phyloP scores from a whole-genome alignment of 1,284 basidiomycete genomes.

The Xerocomus amazonicus region DNA sequence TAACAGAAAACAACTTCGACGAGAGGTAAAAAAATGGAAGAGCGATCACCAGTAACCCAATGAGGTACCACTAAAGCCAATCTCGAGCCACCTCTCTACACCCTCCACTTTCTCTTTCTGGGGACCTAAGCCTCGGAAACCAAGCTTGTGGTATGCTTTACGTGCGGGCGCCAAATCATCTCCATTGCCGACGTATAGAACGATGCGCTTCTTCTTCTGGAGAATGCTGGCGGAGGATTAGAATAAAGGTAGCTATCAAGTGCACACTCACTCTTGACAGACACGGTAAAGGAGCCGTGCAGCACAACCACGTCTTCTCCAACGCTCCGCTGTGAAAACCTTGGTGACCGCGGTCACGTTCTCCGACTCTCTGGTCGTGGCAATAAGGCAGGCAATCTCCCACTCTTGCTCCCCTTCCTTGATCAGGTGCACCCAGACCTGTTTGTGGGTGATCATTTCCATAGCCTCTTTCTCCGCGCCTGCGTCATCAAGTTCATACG shows the following conservation, averaged over 20 bases:
- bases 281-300: conserved; percentile 43
- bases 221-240: conserved; percentile 27
- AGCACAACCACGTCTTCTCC: conserved; percentile 43
- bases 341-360: conserved; percentile 47
- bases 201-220: conserved; percentile 35
- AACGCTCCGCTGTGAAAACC: conserved; percentile 43
- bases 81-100: conserved; percentile 47
- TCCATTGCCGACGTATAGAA: conserved; percentile 46
- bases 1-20: no score
- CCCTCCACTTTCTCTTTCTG: conserved; percentile 21
- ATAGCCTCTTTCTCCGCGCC: conserved; percentile 50
- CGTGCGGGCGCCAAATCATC: conserved; percentile 41
- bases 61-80: conserved; percentile 45
- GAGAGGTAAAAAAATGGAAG: not conserved
- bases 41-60: conserved; percentile 46
- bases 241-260: conserved; percentile 1
- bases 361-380: conserved; percentile 42
- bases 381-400: conserved; percentile 61
- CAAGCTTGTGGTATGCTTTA: conserved; percentile 45
- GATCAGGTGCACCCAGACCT: conserved; percentile 62
- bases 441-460: conserved; percentile 42
- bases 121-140: conserved; percentile 43
- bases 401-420: conserved; percentile 19
- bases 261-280: conserved; percentile 34
- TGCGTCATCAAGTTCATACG: conserved; percentile 46